Evolutionary conservation across 140 eudicot species (phyloP).

Genomic region (Oenanthe javanica): DNA sequence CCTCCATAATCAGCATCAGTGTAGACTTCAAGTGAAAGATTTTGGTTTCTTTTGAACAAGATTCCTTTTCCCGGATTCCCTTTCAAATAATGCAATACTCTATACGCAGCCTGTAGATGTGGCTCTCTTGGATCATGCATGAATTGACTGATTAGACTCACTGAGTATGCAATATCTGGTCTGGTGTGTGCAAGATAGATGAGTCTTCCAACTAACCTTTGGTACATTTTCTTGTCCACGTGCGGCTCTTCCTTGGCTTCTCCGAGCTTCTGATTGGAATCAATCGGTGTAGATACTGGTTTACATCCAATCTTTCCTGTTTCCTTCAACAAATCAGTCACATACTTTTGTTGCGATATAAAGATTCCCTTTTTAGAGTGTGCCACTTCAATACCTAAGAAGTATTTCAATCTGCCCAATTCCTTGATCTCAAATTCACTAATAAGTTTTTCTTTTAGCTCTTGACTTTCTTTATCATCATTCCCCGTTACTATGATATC

Average conservation of each 20-base stretch:
- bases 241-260: background rate
- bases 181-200: background rate
- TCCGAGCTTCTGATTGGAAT: background rate
- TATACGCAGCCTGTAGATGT: background rate
- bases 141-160: background rate
- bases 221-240: background rate
- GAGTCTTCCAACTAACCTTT: background rate
- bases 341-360: background rate
- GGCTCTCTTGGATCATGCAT: background rate
- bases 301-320: background rate
- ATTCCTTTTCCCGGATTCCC: background rate
- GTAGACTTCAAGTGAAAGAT: background rate
- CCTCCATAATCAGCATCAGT: background rate
- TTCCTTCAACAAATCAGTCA: background rate
- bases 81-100: no score
- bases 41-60: background rate
- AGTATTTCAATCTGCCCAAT: no score
- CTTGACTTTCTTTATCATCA: no score
- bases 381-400: no score
- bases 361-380: background rate
- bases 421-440: no score
- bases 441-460: no score
- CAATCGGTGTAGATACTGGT: background rate
- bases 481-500: no score
- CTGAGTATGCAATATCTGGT: background rate